Base-by-base conservation (phyloP, 352 stramenopile genomes). In the Paralagenidium karlingii region DNA sequence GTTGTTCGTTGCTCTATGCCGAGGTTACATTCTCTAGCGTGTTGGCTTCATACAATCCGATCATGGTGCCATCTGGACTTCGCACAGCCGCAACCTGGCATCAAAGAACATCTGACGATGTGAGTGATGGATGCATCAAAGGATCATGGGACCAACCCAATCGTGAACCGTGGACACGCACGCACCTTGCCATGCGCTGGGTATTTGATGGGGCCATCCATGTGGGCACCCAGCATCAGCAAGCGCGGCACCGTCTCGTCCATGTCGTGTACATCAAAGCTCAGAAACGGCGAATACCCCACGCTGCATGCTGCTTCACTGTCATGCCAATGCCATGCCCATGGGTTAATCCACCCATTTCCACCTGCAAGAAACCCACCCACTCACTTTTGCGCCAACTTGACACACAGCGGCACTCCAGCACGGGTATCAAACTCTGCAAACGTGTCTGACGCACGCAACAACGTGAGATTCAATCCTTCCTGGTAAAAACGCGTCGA, bases 131-230 rank as follows among this genome's bases (percentile, higher is more conserved):
- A 37, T 5, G 19, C 16, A 5, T 21, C 32, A 24, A 16, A 24
- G 16, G 7, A 24, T 26, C 7, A 52, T 18, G 26, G 15, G 15
- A 5, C 26, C 13, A 13, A 20, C 19, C 31, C 15, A 29, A 10
- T 3, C 10, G 28, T n/a, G 15, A 13, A 32, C 11, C 15, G 11
- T 32, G n/a, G 24, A 46, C 8, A 18, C 13, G 16, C 2, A 33
- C 49, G 30, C 39, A 86, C 68, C 55, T 91, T 94, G 38, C 83
- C 83, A 34, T 94, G 80, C 16, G 78, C 77, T 6, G 83, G 83
- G 61, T 95, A 94, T 57, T 95, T 95, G 58, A 95, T 94, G 18
- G 83, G 83, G 7, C 83, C 83, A 43, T 95, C 83, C 65, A 95
- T 89, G 40, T 82, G 84, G 13, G 74, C 82, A 8, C 83, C 83